Percentiles rank a stretch among this genome's conserved stretches.
Conservation (phyloP, 192 early-diverging fungal species). For the Glomus cerebriforme region DNA sequence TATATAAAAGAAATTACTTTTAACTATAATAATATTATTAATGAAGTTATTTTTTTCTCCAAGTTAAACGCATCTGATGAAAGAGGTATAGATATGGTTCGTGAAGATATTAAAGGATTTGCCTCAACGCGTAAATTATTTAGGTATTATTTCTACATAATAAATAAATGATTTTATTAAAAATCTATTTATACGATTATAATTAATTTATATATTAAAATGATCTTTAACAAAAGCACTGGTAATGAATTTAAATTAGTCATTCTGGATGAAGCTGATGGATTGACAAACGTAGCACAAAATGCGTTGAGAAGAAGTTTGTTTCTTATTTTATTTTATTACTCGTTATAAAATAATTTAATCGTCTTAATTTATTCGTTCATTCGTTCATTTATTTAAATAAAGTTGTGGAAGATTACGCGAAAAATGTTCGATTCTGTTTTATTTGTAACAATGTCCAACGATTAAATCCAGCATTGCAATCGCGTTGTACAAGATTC, state of each 20-base stretch:
- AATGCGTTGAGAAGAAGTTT: slow-evolving; percentile 85
- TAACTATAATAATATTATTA: neutral
- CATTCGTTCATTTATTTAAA: slow-evolving; percentile 5
- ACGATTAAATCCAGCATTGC: slow-evolving; percentile 96
- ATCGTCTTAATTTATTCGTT: no score
- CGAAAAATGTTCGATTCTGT: slow-evolving; percentile 96
- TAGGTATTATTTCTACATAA: slow-evolving; percentile 39
- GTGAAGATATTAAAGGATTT: slow-evolving; percentile 98
- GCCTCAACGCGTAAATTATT: slow-evolving; percentile 95
- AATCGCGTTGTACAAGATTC: slow-evolving; percentile 98
- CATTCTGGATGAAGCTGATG: slow-evolving; percentile 96
- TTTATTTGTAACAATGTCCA: slow-evolving; percentile 98
- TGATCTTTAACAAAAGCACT: neutral
- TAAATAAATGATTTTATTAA: neutral
- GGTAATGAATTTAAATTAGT: slow-evolving; percentile 74
- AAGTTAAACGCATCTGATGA: slow-evolving; percentile 97
- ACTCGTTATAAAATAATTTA: neutral
- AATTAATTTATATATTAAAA: neutral
- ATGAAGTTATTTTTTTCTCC: neutral
- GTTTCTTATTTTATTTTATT: slow-evolving; percentile 16
- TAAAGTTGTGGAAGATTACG: slow-evolving; percentile 97
- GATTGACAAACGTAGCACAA: slow-evolving; percentile 93
- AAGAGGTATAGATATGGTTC: slow-evolving; percentile 96
- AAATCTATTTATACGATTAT: neutral
- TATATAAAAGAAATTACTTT: neutral